These are phyloP conservation scores for Penicillium griseofulvum DNA, from an alignment of 2,329 filamentous ascomycete species.

Conservation along the genomic window DNA sequence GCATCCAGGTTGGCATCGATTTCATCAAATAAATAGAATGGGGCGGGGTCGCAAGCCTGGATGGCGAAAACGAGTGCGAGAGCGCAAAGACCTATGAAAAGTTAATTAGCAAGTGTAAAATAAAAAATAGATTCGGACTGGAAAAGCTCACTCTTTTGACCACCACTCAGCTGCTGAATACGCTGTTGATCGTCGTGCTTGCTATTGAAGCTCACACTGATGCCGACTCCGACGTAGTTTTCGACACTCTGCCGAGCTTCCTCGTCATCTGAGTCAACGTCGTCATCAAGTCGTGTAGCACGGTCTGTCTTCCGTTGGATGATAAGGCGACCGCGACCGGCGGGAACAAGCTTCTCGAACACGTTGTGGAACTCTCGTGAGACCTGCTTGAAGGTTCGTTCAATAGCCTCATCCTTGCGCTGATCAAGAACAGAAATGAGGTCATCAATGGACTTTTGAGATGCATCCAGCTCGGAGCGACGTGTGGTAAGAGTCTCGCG, in stretches of 20 bases:
- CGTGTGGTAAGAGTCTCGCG: conserved; percentile 82
- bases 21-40: conserved; percentile 98
- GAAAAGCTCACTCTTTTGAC: conserved; percentile 79
- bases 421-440: conserved; percentile 90
- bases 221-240: conserved; percentile 94
- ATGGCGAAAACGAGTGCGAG: conserved; percentile 99
- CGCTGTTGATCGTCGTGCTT: conserved; percentile 98
- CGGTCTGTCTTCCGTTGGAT: conserved; percentile 88
- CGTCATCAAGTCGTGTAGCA: conserved; percentile 62
- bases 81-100: conserved; percentile 72
- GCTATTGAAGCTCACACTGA: conserved; percentile 97
- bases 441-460: conserved; percentile 83
- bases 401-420: conserved; percentile 95
- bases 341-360: conserved; percentile 91
- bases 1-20: conserved; percentile 98
- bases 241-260: conserved; percentile 67
- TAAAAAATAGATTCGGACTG: not conserved
- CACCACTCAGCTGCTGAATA: conserved; percentile 94
- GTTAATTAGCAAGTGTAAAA: conserved; percentile 12
- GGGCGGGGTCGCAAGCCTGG: conserved; percentile 92
- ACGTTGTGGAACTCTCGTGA: conserved; percentile 88
- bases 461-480: conserved; percentile 80
- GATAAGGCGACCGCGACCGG: conserved; percentile 83
- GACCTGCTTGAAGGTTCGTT: conserved; percentile 97
- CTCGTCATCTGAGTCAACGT: conserved; percentile 64